Percentiles rank a stretch among this genome's conserved stretches.
phyloP scores from a whole-genome alignment of 1,284 basidiomycete genomes.

The Apiotrichum laibachii region DNA sequence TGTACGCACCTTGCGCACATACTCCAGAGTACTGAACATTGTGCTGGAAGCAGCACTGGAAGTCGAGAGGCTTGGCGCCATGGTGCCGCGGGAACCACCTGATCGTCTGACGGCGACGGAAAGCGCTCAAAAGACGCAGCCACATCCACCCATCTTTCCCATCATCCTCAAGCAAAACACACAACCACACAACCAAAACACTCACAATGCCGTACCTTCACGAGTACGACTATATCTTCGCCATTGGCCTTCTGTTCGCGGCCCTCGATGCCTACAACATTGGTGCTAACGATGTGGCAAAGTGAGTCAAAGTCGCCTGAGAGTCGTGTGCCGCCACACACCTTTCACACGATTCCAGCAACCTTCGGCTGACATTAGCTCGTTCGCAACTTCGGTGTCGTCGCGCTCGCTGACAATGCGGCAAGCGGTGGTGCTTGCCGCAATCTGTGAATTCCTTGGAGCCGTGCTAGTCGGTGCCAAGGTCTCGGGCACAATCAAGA shows the following conservation, averaged over 20 bases:
- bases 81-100: no score
- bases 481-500: slow-evolving; percentile 54
- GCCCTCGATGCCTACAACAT: slow-evolving; percentile 56
- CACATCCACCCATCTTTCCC: background rate
- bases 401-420: slow-evolving; percentile 53
- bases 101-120: background rate
- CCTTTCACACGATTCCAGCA: background rate
- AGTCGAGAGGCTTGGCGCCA: no score
- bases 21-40: no score
- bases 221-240: slow-evolving; percentile 54
- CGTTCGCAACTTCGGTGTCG: slow-evolving; percentile 55
- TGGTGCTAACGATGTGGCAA: slow-evolving; percentile 51
- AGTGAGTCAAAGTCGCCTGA: slow-evolving; percentile 14
- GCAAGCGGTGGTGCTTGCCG: slow-evolving; percentile 52
- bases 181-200: slow-evolving; percentile 10
- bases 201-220: slow-evolving; percentile 56
- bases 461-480: slow-evolving; percentile 53
- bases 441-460: slow-evolving; percentile 53
- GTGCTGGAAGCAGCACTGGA: no score
- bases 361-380: slow-evolving; percentile 28
- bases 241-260: slow-evolving; percentile 51
- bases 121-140: background rate
- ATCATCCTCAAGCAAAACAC: background rate
- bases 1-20: no score
- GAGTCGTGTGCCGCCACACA: background rate